A percentile compares a stretch with the other conserved stretches of the same genome.
phyloP scores from a whole-genome alignment of 2,329 filamentous ascomycete species.

The Pleoardoris graminearum region DNA sequence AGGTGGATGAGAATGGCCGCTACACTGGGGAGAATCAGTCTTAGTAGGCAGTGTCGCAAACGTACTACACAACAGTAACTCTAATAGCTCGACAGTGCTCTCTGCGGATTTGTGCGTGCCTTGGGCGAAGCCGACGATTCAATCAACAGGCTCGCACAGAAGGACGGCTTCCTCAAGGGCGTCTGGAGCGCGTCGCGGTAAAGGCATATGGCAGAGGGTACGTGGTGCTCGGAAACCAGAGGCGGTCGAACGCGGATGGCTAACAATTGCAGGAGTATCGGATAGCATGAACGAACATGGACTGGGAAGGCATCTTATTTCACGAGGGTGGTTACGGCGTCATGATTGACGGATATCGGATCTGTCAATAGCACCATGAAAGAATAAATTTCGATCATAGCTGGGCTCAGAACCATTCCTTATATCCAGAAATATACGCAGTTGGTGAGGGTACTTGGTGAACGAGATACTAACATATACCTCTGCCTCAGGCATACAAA shows the following conservation, averaged over 20 bases:
- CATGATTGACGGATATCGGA: slow-evolving; percentile 38
- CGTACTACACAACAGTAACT: slow-evolving; percentile 57
- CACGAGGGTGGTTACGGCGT: slow-evolving; percentile 32
- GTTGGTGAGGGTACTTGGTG: too few species aligned
- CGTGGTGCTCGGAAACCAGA: slow-evolving; percentile 12
- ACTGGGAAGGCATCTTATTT: slow-evolving; percentile 34
- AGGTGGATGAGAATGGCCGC: slow-evolving; percentile 92
- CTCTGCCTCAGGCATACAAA: too few species aligned
- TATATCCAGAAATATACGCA: neutral
- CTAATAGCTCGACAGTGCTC: slow-evolving; percentile 38
- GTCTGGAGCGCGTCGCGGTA: slow-evolving; percentile 82
- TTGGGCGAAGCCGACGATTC: slow-evolving; percentile 98
- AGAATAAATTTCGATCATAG: slow-evolving; percentile 25
- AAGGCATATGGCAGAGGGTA: slow-evolving; percentile 38
- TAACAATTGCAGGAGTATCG: slow-evolving; percentile 35
- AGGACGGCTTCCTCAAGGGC: slow-evolving; percentile 94
- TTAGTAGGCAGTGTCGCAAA: too few species aligned
- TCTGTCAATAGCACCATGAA: slow-evolving; percentile 36
- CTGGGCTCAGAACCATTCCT: neutral
- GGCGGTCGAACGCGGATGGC: neutral
- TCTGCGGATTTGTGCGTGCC: slow-evolving; percentile 95
- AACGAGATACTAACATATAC: too few species aligned
- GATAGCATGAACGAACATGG: slow-evolving; percentile 30
- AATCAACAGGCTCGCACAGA: slow-evolving; percentile 92
- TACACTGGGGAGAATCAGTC: slow-evolving; percentile 96